A percentile compares a stretch with the other conserved stretches of the same genome.
These are phyloP conservation scores for Lichtheimia ramosa DNA, from an alignment of 371 early-diverging fungal species.

Conservation along the genomic window DNA sequence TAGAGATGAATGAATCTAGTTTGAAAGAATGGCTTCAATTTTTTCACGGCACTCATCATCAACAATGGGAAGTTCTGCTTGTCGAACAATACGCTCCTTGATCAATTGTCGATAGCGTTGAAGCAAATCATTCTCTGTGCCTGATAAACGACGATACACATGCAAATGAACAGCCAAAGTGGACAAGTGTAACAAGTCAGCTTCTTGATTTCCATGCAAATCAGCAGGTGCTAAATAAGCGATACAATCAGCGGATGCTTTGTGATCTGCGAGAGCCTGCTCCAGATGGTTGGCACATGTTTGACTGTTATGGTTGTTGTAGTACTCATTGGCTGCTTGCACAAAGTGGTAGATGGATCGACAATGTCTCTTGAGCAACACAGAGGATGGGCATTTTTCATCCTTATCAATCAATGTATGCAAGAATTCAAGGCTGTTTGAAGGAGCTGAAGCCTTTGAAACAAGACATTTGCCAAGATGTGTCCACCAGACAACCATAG, in stretches of 20 bases:
- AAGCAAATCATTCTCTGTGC: too few species aligned
- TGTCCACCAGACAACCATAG: slow-evolving; percentile 30
- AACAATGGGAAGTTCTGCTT: background rate
- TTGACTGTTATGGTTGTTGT: slow-evolving; percentile 1
- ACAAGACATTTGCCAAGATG: slow-evolving; percentile 24
- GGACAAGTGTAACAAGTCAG: slow-evolving; percentile 26
- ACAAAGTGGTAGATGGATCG: slow-evolving; percentile 20
- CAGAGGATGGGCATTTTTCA: slow-evolving; percentile 8
- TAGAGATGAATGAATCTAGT: background rate
- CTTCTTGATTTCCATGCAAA: slow-evolving; percentile 21
- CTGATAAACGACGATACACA: slow-evolving; percentile 1
- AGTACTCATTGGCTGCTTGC: slow-evolving; percentile 14
- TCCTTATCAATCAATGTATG: background rate
- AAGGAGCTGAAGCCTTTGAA: background rate
- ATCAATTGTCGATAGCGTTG: too few species aligned
- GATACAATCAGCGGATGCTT: slow-evolving; percentile 25
- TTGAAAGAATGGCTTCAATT: background rate
- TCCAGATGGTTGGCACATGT: slow-evolving; percentile 15
- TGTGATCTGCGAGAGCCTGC: slow-evolving; percentile 20
- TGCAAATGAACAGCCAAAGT: slow-evolving; percentile 26
- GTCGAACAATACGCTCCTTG: background rate
- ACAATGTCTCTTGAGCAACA: slow-evolving; percentile 24
- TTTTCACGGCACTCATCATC: background rate
- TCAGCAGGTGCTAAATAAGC: slow-evolving; percentile 7
- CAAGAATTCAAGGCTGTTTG: background rate